Base-by-base conservation (phyloP, 192 early-diverging fungal genomes). In the Allomyces javanicus region DNA sequence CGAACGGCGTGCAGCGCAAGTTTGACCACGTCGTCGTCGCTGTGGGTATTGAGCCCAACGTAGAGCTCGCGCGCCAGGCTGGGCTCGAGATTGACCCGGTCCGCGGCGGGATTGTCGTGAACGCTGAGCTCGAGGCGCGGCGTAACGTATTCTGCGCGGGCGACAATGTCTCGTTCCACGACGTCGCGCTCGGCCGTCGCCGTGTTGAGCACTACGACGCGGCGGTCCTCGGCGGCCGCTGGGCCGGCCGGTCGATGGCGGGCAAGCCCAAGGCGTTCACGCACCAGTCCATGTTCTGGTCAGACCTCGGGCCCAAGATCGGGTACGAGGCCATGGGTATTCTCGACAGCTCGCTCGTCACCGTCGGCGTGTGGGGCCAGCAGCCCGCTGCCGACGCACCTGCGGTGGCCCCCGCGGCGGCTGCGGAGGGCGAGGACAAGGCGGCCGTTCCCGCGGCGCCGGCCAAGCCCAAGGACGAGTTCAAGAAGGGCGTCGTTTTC, bases 221-320 rank as follows among this genome's bases (percentile, higher is more conserved):
- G 63, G 84, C 84, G 24, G 80, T 81, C 40, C 68, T 78, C 10
- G 78, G 75, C 65, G 84, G 84, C n/a, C 73, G 78, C 65, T 72
- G 76, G 44, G 84, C 81, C 63, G 84, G 82, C 61, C 73, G 77
- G 68, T 84, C 84, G 67, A 82, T 84, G 80, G 72, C 74, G 1
- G 81, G 79, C 23, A 70, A 70, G 40, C 64, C 73, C 64, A 76
- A 77, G 66, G 65, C 81, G 33, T 83, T 81, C 69, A 73, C 73
- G 25, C 76, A 85, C 66, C 83, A 83, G 68, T 79, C 81, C 62
- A 80, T 82, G 79, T 85, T 82, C 73, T 85, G 81, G 83, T 77
- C 72, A 3, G 80, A 81, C 43, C 67, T 85, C 61, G 84, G 84
- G 4, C 81, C 82, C 62, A 73, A 81, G 58, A 76, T 84, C 27